Base-by-base conservation (phyloP, 257 asterid genomes). In the Paraleonurus japonicus region DNA sequence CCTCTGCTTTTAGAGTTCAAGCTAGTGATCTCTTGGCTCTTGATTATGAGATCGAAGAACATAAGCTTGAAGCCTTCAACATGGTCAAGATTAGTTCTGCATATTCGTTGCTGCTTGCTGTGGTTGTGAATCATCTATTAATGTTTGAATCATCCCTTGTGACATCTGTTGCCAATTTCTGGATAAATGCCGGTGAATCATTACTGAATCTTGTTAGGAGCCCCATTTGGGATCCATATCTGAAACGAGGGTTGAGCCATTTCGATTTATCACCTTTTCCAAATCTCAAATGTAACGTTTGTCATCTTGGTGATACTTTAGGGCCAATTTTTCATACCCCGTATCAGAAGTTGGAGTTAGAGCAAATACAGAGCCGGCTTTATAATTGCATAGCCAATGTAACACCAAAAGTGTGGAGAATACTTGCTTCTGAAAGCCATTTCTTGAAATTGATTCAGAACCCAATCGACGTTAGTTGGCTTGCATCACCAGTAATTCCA, bases 31-130 rank as follows among this genome's bases (percentile, higher is more conserved):
- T 85, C 30, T 35, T 73, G 78, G 81, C 82, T 67, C 71, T 65
- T 62, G 28, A 55, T 55, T 13, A 51, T 26, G 72, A 47, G 51
- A 22, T 32, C 7, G 73, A 69, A 30, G 28, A 65, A 12, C 51
- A 61, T 57, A 81, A 70, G 11, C 71, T 47, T 12, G 82, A 85
- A 75, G 85, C 86, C 27, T 76, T 86, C 63, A 53, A 33, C 35
- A 48, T 80, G 82, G 43, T 19, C 82, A 90, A 76, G 74, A 78
- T 75, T 2, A 76, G 92, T 67, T 88, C 81, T 20, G 92, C 95
- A 9, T 92, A 88, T 75, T 81, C 92, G n/a, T 74, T 92, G 70
- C 75, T 92, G 72, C 85, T 80, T 43, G 90, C 96, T 7, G 87
- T 82, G 48, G 81, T 75, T 15, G 67, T 81, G 0, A 79, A 88